These are phyloP conservation scores for Parastagonospora nodorum DNA, from an alignment of 2,329 filamentous ascomycete genomes.

Conservation along the genomic window DNA sequence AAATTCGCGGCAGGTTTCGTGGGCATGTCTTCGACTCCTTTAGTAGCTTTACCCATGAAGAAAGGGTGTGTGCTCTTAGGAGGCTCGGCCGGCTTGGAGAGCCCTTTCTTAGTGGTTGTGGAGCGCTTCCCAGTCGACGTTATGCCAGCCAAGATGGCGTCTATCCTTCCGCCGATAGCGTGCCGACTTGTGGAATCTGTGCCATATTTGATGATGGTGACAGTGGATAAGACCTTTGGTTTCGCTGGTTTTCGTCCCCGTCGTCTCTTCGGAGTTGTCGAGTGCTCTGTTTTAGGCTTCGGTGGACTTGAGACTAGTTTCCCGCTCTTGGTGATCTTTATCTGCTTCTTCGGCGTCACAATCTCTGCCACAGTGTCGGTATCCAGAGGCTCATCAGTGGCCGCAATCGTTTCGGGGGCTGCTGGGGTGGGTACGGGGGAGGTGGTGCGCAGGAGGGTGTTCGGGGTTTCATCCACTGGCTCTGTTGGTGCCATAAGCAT, in stretches of 20 bases:
- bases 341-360: conserved; percentile 40
- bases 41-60: conserved; percentile 62
- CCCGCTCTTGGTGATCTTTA: conserved; percentile 51
- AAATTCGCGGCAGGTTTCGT: conserved; percentile 12
- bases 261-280: conserved; percentile 54
- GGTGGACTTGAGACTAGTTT: conserved; percentile 51
- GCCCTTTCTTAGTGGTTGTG: conserved; percentile 23
- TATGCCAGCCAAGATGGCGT: conserved; percentile 61
- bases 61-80: conserved; percentile 68
- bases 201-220: conserved; percentile 67
- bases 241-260: conserved; percentile 26
- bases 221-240: conserved; percentile 34
- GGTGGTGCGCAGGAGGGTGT: neutral
- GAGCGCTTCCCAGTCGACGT: conserved; percentile 22
- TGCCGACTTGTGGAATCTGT: conserved; percentile 51
- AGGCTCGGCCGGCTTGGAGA: conserved; percentile 37
- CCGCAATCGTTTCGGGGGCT: neutral
- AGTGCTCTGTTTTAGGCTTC: conserved; percentile 20
- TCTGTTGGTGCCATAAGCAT: neutral
- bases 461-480: neutral
- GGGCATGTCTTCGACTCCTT: conserved; percentile 26
- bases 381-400: neutral
- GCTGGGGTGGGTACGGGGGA: neutral
- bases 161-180: conserved; percentile 64
- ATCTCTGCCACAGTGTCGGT: conserved; percentile 2